Evolutionary conservation across 78 protist species (phyloP), one percentile per base, ranked within the genome.

Genomic region (Speleostelium caveatum): DNA sequence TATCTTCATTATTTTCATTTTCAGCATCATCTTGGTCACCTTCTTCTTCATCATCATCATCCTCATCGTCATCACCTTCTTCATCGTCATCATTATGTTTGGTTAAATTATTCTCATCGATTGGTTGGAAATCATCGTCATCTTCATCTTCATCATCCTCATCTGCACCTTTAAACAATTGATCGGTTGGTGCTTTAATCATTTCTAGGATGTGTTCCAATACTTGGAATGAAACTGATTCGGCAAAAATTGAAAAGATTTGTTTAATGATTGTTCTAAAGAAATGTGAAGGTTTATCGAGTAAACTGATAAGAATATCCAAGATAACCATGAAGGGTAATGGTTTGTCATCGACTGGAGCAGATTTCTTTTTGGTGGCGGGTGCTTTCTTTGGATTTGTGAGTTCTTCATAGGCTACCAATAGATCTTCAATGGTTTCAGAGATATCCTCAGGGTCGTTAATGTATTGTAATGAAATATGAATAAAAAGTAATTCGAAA

Each of bases 401-500:
- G 24, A 83, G 33, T 0, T 83, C 91, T 59, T 83, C 80, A 14
- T 41, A 83, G 14, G 91, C 77, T 0, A 33, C 33, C 36, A 73
- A 51, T 21, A 83, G 67, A 83, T 83, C 91, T 3, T 67, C 71
- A n/a, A 83, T 36, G 22, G 69, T 33, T 39, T 83, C 91, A 38
- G 91, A 69, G 91, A 71, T 83, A 32, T 83, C 91, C 16, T 12
- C 5, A 59, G 91, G 79, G 2, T 83, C 91, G 24, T 49, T 17
- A 30, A 83, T 49, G 33, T 83, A 83, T 33, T 83, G 91, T 3
- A 83, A 35, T 14, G 91, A 53, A 41, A 83, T 66, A 24, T 83
- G 91, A 19, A 45, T 24, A 61, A 83, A 83, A 39, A 83, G 60
- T 55, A 83, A 60, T 59, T 83, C 91, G 42, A 83, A 83, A 22